Base-by-base conservation (phyloP, 495 filamentous ascomycete species). In the Jackrogersella minutella region DNA sequence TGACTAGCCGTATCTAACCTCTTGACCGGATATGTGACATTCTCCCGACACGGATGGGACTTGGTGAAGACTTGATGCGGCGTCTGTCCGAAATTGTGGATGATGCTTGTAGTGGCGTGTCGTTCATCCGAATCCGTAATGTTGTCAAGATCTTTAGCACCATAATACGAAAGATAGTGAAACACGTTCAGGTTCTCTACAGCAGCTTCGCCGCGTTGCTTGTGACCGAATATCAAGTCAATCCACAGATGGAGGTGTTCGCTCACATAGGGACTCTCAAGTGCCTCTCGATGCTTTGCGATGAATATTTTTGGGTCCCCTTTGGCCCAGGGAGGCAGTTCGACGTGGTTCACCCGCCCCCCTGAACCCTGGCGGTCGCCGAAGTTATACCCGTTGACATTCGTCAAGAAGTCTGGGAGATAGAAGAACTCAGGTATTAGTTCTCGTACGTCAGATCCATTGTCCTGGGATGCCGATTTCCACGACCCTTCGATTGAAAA, bases 1-100 rank as follows among this genome's bases (percentile, higher is more conserved):
- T 91, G 88, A 1, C 91, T 88, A 3, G 88, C 86, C 21, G 86
- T 90, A 77, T 98, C 95, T 4, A 99, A 79, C 44, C 91, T 81
- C 56, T 82, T 86, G 21, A 82, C 77, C 33, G 85, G 86, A 50
- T 78, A 82, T n/a, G 85, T 77, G 22, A 82, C 76, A 39, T 88
- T 83, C 67, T 98, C 93, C 36, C 89, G 85, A 31, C 83, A 74
- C 6, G 89, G 86, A 77, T 99, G 95, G 13, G 88, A 81, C 62
- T 89, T 87, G 26, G 87, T 87, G 76, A 97, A 99, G 16, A 97
- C 89, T 75, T 99, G 95, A 75, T 94, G 87, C 1, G 96, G 96
- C 10, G 96, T 99, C 74, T 99, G 95, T 1, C 95, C 95, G 77
- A 99, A 99, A 72, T 97, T 97, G 77, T 99, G 93, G 61, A 99